Evolutionary conservation across 2,329 filamentous ascomycete genomes (phyloP).

Genomic region (Graphiopsis chlorocephala): DNA sequence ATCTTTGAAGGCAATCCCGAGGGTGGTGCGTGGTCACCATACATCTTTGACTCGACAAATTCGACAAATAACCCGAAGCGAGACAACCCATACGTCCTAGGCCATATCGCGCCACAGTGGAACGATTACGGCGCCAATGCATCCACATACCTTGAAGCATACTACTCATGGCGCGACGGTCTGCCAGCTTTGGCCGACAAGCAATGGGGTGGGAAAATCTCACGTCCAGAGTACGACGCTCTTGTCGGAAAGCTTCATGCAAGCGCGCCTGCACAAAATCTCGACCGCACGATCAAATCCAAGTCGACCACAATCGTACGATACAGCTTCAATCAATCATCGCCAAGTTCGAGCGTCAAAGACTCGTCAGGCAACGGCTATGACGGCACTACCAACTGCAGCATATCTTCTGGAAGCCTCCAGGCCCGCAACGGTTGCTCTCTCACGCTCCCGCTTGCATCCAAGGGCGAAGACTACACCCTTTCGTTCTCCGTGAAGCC

Average conservation of each 20-base stretch:
- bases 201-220: constrained; percentile 53
- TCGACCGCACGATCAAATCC: constrained; percentile 45
- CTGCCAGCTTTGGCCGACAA: constrained; percentile 53
- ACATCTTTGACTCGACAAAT: constrained; percentile 52
- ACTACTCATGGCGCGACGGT: constrained; percentile 51
- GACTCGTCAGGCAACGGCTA: constrained; percentile 44
- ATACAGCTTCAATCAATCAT: constrained; percentile 32
- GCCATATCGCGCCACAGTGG: constrained; percentile 52
- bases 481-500: constrained; percentile 48
- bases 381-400: constrained; percentile 41
- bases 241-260: constrained; percentile 42
- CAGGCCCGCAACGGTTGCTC: constrained; percentile 38
- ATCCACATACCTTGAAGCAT: constrained; percentile 51
- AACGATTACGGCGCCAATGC: constrained; percentile 56
- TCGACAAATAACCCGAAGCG: constrained; percentile 46
- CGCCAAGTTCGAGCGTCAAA: constrained; percentile 19
- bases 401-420: constrained; percentile 15
- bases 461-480: constrained; percentile 58
- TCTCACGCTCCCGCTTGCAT: constrained; percentile 47
- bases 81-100: constrained; percentile 43
- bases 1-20: constrained; percentile 47
- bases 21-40: constrained; percentile 47
- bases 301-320: constrained; percentile 36
- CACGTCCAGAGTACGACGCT: constrained; percentile 38
- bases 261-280: constrained; percentile 48